These are phyloP conservation scores for Neonothopanus nambi DNA, from an alignment of 1,284 basidiomycete species.

Conservation along the genomic window DNA sequence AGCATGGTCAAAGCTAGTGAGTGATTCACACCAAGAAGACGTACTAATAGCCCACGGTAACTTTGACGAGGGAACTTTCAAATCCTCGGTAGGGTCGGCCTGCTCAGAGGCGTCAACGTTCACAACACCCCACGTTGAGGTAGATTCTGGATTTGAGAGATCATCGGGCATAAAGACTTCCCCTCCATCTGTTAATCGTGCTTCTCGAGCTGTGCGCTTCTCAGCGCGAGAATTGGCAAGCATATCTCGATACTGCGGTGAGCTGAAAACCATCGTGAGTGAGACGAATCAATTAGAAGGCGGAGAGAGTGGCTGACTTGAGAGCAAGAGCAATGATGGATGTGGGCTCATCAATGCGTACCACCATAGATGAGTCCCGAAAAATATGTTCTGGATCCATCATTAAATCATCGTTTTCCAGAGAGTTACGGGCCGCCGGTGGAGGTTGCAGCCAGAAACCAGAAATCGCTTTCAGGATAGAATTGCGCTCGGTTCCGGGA, in stretches of 20 bases:
- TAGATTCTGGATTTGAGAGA: constrained; percentile 73
- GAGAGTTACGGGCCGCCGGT: constrained; percentile 43
- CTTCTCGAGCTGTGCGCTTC: constrained; percentile 67
- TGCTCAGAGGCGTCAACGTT: constrained; percentile 68
- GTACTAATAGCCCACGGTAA: constrained; percentile 78
- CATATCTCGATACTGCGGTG: constrained; percentile 87
- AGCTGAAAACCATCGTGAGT: constrained; percentile 46
- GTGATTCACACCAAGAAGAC: constrained; percentile 30
- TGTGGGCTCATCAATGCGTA: constrained; percentile 96
- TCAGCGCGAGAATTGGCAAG: constrained; percentile 73
- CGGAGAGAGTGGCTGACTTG: constrained; percentile 51
- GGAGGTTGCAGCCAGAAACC: constrained; percentile 76
- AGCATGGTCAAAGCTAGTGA: background rate
- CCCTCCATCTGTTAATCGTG: constrained; percentile 65
- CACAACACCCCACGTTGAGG: constrained; percentile 86
- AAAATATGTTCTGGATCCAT: constrained; percentile 90
- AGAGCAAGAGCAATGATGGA: constrained; percentile 97
- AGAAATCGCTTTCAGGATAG: constrained; percentile 85
- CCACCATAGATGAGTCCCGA: constrained; percentile 92
- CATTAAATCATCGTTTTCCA: constrained; percentile 65
- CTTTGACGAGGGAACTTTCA: constrained; percentile 75
- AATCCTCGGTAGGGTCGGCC: constrained; percentile 73
- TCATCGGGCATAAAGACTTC: constrained; percentile 89
- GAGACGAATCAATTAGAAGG: constrained; percentile 9
- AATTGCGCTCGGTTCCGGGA: constrained; percentile 63